Base-by-base conservation (phyloP, 2,329 filamentous ascomycete species). In the Trichophyton simii region DNA sequence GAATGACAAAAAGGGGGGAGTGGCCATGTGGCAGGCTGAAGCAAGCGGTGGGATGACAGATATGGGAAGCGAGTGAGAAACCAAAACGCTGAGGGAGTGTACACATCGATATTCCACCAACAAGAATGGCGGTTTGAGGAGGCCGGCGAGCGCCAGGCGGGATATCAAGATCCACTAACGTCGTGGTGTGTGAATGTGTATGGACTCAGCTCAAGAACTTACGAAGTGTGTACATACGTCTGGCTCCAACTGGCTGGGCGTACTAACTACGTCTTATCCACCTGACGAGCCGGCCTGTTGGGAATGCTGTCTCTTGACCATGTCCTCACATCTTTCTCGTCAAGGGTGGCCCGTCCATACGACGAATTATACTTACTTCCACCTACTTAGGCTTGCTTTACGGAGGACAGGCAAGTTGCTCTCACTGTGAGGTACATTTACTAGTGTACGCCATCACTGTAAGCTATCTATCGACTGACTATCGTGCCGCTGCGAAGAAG, bases 221-320 rank as follows among this genome's bases (percentile, higher is more conserved):
- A 52, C 20, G 20, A 15, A 8, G 20, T 5, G 22, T 55, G 28
- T 6, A 15, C 22, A 44, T 44, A 44, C 15, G 15, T 44, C n/a
- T 44, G 52, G 34, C 52, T 55, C 52, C 52, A 55, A 36, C 52
- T 55, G 52, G 52, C 52, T 36, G 52, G 52, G 31, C 31, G 28
- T 36, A 8, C 28, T 55, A 34, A 18, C 28, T 36, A 28, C 13
- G n/a, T n/a, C 7, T 36, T 55, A 55, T 36, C 52, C 52, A 55
- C 52, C 52, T 55, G 28, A 55, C 52, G 52, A 55, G 52, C 52
- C 52, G 52, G 52, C 52, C 52, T 55, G 52, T 55, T 55, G 52
- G 52, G 52, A 55, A 55, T 18, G 13, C 25, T 44, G 41, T 44
- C 6, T 18, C 41, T 44, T 31, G 25, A 54, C 50, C 20, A 11